Evolutionary conservation across 495 filamentous ascomycete species (phyloP).

Genomic region (Aspergillus wentii): DNA sequence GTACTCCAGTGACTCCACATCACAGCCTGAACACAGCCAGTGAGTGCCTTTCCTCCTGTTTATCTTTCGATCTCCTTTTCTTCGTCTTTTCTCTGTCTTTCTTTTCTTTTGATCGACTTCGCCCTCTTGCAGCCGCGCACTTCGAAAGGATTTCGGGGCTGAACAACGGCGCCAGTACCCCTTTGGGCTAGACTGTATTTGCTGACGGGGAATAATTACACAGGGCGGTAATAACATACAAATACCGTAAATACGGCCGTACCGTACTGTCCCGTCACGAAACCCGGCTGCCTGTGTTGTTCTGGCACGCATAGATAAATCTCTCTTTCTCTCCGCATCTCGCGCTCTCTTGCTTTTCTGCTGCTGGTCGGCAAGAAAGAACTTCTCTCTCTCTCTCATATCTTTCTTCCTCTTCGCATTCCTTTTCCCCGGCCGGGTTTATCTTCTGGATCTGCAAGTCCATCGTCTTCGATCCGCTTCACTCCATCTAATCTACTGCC

Average conservation of each 20-base stretch:
- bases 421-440: constrained; percentile 2
- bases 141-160: no score
- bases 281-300: constrained; percentile 5
- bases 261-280: constrained; percentile 5
- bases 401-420: constrained; percentile 1
- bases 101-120: no score
- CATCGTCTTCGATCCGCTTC: background rate
- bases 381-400: background rate
- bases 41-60: no score
- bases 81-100: no score
- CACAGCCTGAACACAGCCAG: no score
- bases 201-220: no score
- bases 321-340: constrained; percentile 3
- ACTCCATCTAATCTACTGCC: no score
- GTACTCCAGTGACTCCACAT: no score
- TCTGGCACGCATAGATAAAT: constrained; percentile 4
- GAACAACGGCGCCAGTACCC: background rate
- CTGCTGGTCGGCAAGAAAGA: constrained; percentile 5
- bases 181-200: constrained; percentile 1
- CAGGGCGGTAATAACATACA: no score
- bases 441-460: background rate
- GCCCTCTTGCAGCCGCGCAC: constrained; percentile 5
- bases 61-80: no score
- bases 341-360: background rate
- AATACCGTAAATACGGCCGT: constrained; percentile 2